Evolutionary conservation across 495 filamentous ascomycete genomes (phyloP).

Genomic region (Chaetomidium leptoderma): DNA sequence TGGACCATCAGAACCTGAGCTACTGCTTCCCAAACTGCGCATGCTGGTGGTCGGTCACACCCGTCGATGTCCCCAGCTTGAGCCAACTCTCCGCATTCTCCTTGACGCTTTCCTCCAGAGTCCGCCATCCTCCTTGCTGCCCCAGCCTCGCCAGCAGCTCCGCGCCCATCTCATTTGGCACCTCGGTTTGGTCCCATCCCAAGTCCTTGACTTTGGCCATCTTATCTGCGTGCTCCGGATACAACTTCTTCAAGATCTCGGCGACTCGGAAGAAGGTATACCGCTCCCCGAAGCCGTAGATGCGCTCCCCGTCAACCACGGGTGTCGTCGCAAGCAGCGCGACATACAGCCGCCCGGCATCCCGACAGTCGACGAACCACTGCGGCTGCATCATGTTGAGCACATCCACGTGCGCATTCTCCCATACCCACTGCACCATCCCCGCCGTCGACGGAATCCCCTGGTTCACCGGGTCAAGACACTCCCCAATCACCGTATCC

Average conservation of each 20-base stretch:
- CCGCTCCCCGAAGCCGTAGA: slow-evolving; percentile 32
- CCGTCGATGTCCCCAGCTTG: slow-evolving; percentile 15
- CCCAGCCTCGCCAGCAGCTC: slow-evolving; percentile 34
- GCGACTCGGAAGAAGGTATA: slow-evolving; percentile 33
- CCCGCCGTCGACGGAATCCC: slow-evolving; percentile 32
- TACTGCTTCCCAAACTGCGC: not conserved
- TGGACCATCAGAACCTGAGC: not conserved
- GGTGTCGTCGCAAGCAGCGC: slow-evolving; percentile 29
- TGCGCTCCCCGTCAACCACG: slow-evolving; percentile 29
- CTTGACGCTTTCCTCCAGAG: slow-evolving; percentile 34
- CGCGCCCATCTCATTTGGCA: slow-evolving; percentile 30
- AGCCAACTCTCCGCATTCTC: slow-evolving; percentile 28
- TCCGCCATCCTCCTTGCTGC: slow-evolving; percentile 31
- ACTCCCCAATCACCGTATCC: slow-evolving; percentile 33
- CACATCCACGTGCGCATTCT: slow-evolving; percentile 23
- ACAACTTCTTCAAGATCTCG: slow-evolving; percentile 31
- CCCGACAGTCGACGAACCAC: slow-evolving; percentile 33
- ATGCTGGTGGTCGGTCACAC: slow-evolving; percentile 16
- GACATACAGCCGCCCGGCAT: slow-evolving; percentile 31
- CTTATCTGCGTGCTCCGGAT: slow-evolving; percentile 22
- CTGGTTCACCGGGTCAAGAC: slow-evolving; percentile 30
- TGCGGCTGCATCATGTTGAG: slow-evolving; percentile 32
- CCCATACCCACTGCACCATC: slow-evolving; percentile 32
- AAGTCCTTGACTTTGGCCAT: slow-evolving; percentile 25
- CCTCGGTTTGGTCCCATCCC: slow-evolving; percentile 34